Evolutionary conservation across 495 filamentous ascomycete species (phyloP), one percentile per base, ranked within the genome.

Genomic region (Penicillium canariense): DNA sequence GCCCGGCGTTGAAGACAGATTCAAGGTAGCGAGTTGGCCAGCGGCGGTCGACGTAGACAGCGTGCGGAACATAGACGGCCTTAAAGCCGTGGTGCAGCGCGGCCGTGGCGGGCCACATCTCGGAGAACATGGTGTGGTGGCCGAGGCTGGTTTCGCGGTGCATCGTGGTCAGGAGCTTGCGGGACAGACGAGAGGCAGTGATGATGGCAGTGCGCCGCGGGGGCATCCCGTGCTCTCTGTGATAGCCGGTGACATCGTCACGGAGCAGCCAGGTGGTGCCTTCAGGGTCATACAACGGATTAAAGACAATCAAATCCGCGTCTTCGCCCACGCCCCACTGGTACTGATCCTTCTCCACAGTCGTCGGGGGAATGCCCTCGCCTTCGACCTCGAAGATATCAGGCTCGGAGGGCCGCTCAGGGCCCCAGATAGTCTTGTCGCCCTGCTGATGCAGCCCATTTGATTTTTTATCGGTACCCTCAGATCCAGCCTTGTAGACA

Each of bases 1-100:
- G 77, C 25, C 92, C 93, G 23, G 81, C 88, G 62, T 97, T 96
- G 71, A 97, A 88, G 7, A 89, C 86, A 9, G 80, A 80, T 12
- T 91, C 88, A 22, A 97, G 81, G 60, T 92, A 89, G 27, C 80
- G 75, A 2, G 81, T 77, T 7, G 94, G 94, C 94, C 94, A 98
- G 45, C 81, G 77, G 39, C 94, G 87, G 67, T 98, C 94, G 20
- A 98, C 82, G 66, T 87, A 96, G 32, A 96, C 79, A 0, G 93
- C 90, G 65, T 98, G 94, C 1, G 94, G 94, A 11, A 86, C 90
- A 62, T 86, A 96, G 20, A 98, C 94, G 40, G 90, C 94, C 72
- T 98, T 98, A 76, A 90, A 84, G 10, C 94, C 94, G 65, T 97
- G 94, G 48, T 97, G 95, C 3, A 98, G 78, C 7, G 92, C 88